Evolutionary conservation across 306 rosid species (phyloP).

Genomic region (Astragalus membranaceus): DNA sequence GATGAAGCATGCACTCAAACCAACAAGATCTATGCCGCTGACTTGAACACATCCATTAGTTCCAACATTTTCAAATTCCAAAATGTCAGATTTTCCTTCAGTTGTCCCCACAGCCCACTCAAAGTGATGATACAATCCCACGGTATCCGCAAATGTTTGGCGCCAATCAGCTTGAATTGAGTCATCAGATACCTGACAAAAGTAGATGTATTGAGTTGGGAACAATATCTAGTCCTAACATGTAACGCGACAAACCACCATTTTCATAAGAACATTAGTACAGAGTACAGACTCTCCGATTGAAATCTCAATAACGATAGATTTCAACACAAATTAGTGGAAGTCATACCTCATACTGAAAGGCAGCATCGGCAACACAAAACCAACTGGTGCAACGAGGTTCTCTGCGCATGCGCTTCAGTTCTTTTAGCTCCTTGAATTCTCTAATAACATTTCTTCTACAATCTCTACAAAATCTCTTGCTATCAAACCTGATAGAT

Average conservation of each 20-base stretch:
- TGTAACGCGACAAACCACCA: conserved; percentile 1
- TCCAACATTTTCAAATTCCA: conserved; percentile 95
- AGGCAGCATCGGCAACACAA: conserved; percentile 89
- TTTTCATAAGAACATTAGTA: conserved; percentile 4
- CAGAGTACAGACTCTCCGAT: neutral
- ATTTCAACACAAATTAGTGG: conserved; percentile 18
- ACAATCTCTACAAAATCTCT: conserved; percentile 99
- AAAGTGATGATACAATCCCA: conserved; percentile 81
- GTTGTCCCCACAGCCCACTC: conserved; percentile 99
- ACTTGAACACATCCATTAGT: conserved; percentile 67
- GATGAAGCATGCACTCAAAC: conserved; percentile 73
- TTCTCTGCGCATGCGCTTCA: conserved; percentile 87
- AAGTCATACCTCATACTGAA: conserved; percentile 86
- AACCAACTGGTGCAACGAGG: conserved; percentile 97
- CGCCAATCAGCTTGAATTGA: conserved; percentile 88
- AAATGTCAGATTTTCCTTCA: conserved; percentile 91
- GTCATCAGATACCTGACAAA: conserved; percentile 74
- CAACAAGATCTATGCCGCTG: conserved; percentile 75
- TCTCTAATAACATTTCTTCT: conserved; percentile 97
- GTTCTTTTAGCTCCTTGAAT: conserved; percentile 95
- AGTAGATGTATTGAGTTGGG: neutral
- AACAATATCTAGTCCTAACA: conserved; percentile 2
- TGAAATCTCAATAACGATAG: conserved; percentile 19
- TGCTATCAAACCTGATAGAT: conserved; percentile 90
- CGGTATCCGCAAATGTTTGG: conserved; percentile 75